Percentiles rank a stretch among this genome's conserved stretches.
These are phyloP conservation scores for Tetrahymena borealis DNA, from an alignment of 73 alveolate species.

Conservation along the genomic window DNA sequence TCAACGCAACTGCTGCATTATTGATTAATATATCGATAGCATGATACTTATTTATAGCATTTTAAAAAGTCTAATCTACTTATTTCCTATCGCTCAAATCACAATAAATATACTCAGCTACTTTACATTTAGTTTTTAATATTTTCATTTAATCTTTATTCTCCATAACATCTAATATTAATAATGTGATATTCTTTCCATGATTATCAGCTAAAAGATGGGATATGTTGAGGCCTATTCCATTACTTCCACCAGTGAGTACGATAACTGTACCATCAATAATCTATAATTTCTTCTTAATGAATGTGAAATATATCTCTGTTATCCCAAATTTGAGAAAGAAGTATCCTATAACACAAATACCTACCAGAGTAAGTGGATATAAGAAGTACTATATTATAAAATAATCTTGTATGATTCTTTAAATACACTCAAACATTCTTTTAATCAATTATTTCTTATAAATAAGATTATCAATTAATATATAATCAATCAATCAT, in stretches of 20 bases:
- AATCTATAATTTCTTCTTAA: background rate
- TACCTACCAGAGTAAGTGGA: background rate
- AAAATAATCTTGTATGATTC: background rate
- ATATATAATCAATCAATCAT: too few species aligned
- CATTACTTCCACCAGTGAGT: background rate
- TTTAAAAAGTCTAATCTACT: background rate
- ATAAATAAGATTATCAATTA: too few species aligned
- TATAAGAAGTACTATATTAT: background rate
- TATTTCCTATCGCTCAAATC: background rate
- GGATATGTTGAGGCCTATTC: background rate
- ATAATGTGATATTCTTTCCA: background rate
- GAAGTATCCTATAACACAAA: background rate
- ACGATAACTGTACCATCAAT: background rate
- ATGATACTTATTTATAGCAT: background rate
- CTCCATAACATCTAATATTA: background rate
- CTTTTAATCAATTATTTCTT: too few species aligned
- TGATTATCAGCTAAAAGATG: background rate
- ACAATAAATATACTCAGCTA: background rate
- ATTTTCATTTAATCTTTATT: background rate
- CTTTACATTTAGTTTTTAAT: background rate
- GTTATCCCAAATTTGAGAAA: background rate
- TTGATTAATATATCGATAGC: background rate
- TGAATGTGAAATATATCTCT: background rate
- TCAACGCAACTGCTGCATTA: background rate
- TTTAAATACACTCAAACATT: background rate